phyloP scores from a whole-genome alignment of 441 rosid genomes.

The Melianthus villosus region DNA sequence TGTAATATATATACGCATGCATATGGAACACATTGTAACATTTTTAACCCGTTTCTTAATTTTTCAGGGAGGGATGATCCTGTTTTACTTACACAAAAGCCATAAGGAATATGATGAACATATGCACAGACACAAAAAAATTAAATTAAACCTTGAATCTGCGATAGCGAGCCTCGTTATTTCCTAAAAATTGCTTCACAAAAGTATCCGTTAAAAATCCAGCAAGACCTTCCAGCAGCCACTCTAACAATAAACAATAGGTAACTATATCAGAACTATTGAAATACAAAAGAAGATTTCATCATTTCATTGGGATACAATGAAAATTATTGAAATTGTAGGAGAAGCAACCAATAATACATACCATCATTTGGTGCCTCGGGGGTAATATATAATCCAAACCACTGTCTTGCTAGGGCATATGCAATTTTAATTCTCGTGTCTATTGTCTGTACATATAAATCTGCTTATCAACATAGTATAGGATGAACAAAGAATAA shows the following conservation, averaged over 20 bases:
- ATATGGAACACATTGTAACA: too few relatives aligned
- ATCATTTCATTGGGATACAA: background rate
- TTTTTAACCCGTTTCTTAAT: too few relatives aligned
- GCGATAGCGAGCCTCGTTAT: constrained; percentile 85
- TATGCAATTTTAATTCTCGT: constrained; percentile 80
- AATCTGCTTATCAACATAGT: constrained; percentile 13
- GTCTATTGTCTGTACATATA: constrained; percentile 58
- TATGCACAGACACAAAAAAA: background rate
- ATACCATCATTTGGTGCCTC: constrained; percentile 73
- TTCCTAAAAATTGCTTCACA: constrained; percentile 82
- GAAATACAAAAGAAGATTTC: background rate
- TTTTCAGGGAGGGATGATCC: too few relatives aligned
- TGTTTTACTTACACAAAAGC: too few relatives aligned
- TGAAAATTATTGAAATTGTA: constrained; percentile 4
- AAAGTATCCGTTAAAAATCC: constrained; percentile 83
- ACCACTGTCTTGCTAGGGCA: constrained; percentile 96
- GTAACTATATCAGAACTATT: constrained; percentile 12
- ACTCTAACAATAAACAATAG: constrained; percentile 38
- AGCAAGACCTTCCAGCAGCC: constrained; percentile 97
- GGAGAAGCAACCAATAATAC: background rate
- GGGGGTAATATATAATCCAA: constrained; percentile 73
- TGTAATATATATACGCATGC: too few relatives aligned
- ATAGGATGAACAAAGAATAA: constrained; percentile 8
- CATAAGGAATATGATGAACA: background rate
- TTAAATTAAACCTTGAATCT: constrained; percentile 94